phyloP scores from a whole-genome alignment of 139 green algal species.

The Chara braunii region DNA sequence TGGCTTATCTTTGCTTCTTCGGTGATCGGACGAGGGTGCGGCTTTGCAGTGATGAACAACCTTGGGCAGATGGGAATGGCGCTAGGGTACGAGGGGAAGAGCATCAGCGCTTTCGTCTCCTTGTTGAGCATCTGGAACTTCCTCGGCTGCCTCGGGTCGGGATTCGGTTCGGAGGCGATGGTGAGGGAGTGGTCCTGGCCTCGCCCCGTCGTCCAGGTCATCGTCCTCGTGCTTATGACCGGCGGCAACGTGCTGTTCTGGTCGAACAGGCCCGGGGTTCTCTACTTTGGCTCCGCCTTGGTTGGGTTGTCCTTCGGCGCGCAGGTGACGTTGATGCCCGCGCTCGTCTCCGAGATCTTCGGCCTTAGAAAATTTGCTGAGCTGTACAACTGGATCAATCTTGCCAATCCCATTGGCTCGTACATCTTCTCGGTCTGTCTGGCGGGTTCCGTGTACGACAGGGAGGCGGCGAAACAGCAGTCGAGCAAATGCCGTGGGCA shows the following conservation, averaged over 20 bases:
- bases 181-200: constrained; percentile 6
- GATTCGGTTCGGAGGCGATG: constrained; percentile 24
- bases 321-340: constrained; percentile 68
- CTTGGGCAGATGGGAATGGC: constrained; percentile 40
- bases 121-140: constrained; percentile 45
- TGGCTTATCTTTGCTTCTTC: constrained; percentile 61
- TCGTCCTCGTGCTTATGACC: constrained; percentile 20
- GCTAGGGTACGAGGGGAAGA: constrained; percentile 17
- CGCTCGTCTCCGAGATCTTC: constrained; percentile 59
- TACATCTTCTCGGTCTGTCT: constrained; percentile 34
- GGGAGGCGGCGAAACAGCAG: constrained; percentile 17
- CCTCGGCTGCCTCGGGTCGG: constrained; percentile 19
- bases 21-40: constrained; percentile 48
- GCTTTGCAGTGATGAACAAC: constrained; percentile 76
- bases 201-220: constrained; percentile 18
- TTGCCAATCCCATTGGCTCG: constrained; percentile 35
- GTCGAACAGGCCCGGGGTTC: constrained; percentile 15
- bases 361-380: constrained; percentile 53
- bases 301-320: constrained; percentile 65
- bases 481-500: constrained; percentile 13
- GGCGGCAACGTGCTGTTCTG: constrained; percentile 27
- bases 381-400: constrained; percentile 34
- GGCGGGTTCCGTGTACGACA: constrained; percentile 33
- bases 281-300: constrained; percentile 48
- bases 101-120: constrained; percentile 25